phyloP scores from a whole-genome alignment of 306 rosid genomes.

The Comarum palustre region DNA sequence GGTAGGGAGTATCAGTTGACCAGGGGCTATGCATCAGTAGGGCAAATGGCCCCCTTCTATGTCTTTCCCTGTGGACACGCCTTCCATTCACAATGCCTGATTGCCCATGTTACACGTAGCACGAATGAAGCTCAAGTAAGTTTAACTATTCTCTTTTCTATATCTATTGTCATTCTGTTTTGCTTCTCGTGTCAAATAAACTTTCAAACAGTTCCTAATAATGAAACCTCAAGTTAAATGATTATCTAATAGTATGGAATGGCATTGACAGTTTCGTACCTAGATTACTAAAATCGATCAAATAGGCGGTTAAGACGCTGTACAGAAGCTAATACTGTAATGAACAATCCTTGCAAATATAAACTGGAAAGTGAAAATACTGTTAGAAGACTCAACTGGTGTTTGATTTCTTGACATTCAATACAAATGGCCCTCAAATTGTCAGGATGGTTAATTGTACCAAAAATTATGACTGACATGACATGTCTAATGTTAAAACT shows the following conservation, averaged over 20 bases:
- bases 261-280: background rate
- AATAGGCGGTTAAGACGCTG: background rate
- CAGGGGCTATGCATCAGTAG: slow-evolving; percentile 70
- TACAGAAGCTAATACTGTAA: background rate
- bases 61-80: slow-evolving; percentile 93
- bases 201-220: background rate
- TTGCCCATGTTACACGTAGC: slow-evolving; percentile 91
- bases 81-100: slow-evolving; percentile 85
- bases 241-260: background rate
- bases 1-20: slow-evolving; percentile 68
- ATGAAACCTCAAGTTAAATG: background rate
- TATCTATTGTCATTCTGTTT: background rate
- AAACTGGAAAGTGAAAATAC: background rate
- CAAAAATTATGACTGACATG: background rate
- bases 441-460: background rate
- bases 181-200: background rate
- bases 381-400: background rate
- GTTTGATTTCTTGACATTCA: background rate
- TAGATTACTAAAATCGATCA: background rate
- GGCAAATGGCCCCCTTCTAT: slow-evolving; percentile 92
- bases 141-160: slow-evolving; percentile 7
- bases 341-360: background rate
- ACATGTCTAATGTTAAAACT: background rate
- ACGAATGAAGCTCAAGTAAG: slow-evolving; percentile 72
- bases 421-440: background rate